Evolutionary conservation across 805 yeast genomes (phyloP), one percentile per base, ranked within the genome.

Genomic region (Saccharomyces kudriavzevii): DNA sequence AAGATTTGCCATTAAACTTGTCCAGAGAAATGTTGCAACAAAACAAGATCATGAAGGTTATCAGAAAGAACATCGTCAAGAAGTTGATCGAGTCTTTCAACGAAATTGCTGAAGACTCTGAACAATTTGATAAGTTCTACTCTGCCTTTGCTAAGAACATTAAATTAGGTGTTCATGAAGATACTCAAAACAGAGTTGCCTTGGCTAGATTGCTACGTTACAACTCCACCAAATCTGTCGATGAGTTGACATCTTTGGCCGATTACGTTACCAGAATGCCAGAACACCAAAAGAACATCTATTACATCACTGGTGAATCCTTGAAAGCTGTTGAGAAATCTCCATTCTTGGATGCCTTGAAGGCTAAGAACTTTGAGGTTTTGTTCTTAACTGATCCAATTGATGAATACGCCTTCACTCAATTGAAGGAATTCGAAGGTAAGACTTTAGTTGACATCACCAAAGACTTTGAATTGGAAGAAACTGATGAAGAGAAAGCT

Each of bases 1-100:
- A 94, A 81, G 99, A 94, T 78, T 82, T 94, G 77, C 99, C 99
- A 77, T 86, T 94, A 77, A 94, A 94, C 92, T 83, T 94, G 80
- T 94, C 99, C 68, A 92, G 99, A 88, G 99, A 94, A 81, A 87
- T 95, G 87, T 84, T 94, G 73, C 99, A 94, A 81, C 99, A 94
- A 81, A 94, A 94, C 89, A 94, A 94, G 89, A 94, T 94, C 77
- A 84, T 94, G 79, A 94, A 94, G 87, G 99, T 94, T 61, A 94
- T 94, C 74, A 90, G 95, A 83, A 94, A 94, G 92, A 94, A 94
- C 84, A 87, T 94, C 71, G 95, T 94, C 76, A 94, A 94, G 91
- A 92, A 94, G 79, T 80, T 92, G 72, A 89, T 94, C 70, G 99
- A 94, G 81, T 88, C 97, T 70, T 94, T 94, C 87, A 91, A 89